Conservation (phyloP, 352 stramenopile species). For the Phytophthora lateralis region DNA sequence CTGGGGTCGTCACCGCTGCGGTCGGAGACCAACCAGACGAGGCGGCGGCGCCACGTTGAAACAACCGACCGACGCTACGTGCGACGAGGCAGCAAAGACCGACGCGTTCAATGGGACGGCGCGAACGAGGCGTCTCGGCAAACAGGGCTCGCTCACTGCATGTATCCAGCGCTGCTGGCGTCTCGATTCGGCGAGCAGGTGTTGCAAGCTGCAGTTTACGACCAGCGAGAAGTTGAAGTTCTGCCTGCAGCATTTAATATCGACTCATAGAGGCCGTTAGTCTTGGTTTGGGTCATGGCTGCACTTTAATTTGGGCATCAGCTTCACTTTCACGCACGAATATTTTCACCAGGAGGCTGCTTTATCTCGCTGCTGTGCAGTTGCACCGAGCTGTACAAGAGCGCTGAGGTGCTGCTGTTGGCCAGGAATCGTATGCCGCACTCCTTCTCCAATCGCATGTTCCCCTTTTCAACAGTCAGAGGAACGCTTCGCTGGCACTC, state of each 20-base stretch:
- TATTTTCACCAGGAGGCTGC: conserved; percentile 9
- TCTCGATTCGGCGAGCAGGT: conserved; percentile 8
- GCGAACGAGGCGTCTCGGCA: conserved; percentile 13
- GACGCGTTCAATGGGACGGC: conserved; percentile 12
- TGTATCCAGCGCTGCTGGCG: conserved; percentile 7
- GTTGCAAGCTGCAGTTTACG: conserved; percentile 7
- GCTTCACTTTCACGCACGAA: conserved; percentile 11
- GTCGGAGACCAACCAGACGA: conserved; percentile 23
- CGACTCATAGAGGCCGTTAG: not conserved
- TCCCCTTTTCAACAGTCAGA: conserved; percentile 7
- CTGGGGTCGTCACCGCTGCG: conserved; percentile 6
- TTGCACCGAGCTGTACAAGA: conserved; percentile 7
- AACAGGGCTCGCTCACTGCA: conserved; percentile 9
- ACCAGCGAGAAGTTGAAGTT: conserved; percentile 36
- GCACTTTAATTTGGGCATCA: conserved; percentile 8
- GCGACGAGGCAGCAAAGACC: conserved; percentile 21
- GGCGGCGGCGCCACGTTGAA: conserved; percentile 21
- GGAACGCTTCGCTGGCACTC: not conserved
- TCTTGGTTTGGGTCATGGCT: conserved; percentile 10
- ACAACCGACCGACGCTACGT: conserved; percentile 22
- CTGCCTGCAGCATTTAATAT: conserved; percentile 11
- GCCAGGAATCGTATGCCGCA: conserved; percentile 10
- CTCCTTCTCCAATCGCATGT: not conserved
- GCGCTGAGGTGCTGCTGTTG: not conserved
- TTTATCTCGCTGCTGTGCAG: conserved; percentile 30